Conservation (phyloP, 768 basidiomycete species). For the Lepiota brunneoincarnata region DNA sequence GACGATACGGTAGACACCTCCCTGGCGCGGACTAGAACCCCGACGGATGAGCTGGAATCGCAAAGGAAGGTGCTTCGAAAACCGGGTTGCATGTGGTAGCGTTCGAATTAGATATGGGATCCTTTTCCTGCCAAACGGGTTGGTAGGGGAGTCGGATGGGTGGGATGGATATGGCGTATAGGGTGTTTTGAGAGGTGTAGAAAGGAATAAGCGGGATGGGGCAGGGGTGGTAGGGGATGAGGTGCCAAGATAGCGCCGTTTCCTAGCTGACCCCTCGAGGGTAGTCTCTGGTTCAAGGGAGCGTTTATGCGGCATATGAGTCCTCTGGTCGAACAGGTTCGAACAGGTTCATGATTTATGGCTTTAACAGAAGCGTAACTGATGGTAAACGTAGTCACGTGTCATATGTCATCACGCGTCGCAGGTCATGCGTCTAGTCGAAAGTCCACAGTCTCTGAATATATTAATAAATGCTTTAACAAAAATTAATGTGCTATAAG, state of each 20-base stretch:
- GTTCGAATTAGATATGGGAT: slow-evolving; percentile 35
- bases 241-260: not conserved
- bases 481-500: not conserved
- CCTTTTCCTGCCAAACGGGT: slow-evolving; percentile 63
- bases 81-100: slow-evolving; percentile 44
- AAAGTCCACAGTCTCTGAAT: not conserved
- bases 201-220: slow-evolving; percentile 1
- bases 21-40: slow-evolving; percentile 28
- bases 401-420: not conserved
- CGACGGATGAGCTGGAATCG: slow-evolving; percentile 56
- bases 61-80: slow-evolving; percentile 59
- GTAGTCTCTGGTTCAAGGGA: slow-evolving; percentile 1
- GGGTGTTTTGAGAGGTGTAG: slow-evolving; percentile 8
- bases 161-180: slow-evolving; percentile 42
- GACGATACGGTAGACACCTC: slow-evolving; percentile 60
- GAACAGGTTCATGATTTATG: not conserved
- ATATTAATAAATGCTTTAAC: not conserved
- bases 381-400: slow-evolving; percentile 12
- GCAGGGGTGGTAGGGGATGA: slow-evolving; percentile 5
- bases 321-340: not conserved
- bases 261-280: not conserved
- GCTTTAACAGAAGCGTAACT: slow-evolving; percentile 7
- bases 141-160: slow-evolving; percentile 68
- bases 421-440: not conserved
- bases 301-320: slow-evolving; percentile 8